Evolutionary conservation across 768 basidiomycete species (phyloP).

Genomic region (Kwoniella pini): DNA sequence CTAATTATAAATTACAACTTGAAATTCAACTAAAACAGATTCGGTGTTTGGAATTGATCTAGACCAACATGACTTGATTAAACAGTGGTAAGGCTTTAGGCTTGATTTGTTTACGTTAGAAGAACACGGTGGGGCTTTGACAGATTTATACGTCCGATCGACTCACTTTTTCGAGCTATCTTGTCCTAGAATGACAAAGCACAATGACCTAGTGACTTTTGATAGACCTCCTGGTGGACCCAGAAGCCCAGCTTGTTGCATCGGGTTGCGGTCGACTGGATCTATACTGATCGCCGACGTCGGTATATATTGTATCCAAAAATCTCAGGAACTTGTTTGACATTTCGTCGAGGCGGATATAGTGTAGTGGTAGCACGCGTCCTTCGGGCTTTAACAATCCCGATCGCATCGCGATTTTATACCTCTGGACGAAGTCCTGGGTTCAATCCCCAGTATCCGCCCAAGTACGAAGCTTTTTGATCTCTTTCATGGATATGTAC

Average conservation of each 20-base stretch:
- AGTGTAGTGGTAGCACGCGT: constrained; percentile 27
- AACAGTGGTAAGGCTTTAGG: background rate
- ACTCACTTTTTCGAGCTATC: too few species aligned
- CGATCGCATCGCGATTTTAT: constrained; percentile 5
- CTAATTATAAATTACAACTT: too few species aligned
- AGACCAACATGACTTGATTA: background rate
- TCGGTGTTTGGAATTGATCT: background rate
- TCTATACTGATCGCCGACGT: too few species aligned
- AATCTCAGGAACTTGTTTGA: too few species aligned
- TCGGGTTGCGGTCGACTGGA: too few species aligned
- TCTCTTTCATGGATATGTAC: too few species aligned
- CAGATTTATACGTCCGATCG: background rate
- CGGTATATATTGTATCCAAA: too few species aligned
- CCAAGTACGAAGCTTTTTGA: too few species aligned
- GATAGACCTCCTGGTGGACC: too few species aligned
- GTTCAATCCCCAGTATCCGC: constrained; percentile 23
- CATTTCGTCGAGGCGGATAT: constrained; percentile 1
- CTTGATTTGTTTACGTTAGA: background rate
- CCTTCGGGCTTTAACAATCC: constrained; percentile 17
- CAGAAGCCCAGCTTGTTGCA: too few species aligned
- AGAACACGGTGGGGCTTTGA: background rate
- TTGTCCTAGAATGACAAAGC: too few species aligned
- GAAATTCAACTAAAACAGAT: background rate
- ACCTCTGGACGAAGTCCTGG: constrained; percentile 18
- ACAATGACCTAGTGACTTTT: too few species aligned